Percentiles rank a stretch among this genome's conserved stretches.
Conservation (phyloP, 352 stramenopile species). For the Phytopythium delawarense region DNA sequence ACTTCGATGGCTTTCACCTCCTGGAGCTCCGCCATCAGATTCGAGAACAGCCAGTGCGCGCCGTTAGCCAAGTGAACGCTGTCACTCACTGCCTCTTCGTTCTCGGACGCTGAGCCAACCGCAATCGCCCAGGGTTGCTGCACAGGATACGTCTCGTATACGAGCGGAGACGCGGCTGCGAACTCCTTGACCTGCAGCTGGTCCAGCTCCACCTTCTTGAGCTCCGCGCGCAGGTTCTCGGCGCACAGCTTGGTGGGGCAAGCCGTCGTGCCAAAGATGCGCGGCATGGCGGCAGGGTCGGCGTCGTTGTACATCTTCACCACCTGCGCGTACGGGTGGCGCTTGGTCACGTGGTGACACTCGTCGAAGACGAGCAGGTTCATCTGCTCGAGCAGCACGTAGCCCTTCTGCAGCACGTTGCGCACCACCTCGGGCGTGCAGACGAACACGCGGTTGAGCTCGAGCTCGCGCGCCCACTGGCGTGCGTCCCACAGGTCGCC, state of each 20-base stretch:
- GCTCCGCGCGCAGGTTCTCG: constrained; percentile 56
- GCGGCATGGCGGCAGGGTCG: constrained; percentile 30
- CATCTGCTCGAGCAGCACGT: constrained; percentile 68
- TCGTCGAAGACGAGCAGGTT: constrained; percentile 90
- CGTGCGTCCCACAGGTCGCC: constrained; percentile 57
- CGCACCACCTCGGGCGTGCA: constrained; percentile 86
- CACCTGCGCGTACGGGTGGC: constrained; percentile 86
- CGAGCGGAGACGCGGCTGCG: constrained; percentile 59
- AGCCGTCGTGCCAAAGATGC: constrained; percentile 86
- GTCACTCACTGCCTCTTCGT: constrained; percentile 5
- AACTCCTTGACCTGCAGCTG: constrained; percentile 48
- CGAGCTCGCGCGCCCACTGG: constrained; percentile 58
- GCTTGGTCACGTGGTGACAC: constrained; percentile 88
- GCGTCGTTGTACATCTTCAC: constrained; percentile 78
- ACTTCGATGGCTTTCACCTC: constrained; percentile 48
- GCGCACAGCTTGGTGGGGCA: constrained; percentile 71
- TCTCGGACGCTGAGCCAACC: background rate
- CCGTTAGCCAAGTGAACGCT: constrained; percentile 5
- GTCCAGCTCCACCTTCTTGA: constrained; percentile 70
- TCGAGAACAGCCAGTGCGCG: constrained; percentile 24
- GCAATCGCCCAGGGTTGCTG: constrained; percentile 19
- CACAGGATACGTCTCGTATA: constrained; percentile 55
- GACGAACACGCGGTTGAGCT: constrained; percentile 67
- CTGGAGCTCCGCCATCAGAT: constrained; percentile 36
- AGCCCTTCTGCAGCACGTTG: constrained; percentile 81